A percentile compares a stretch with the other conserved stretches of the same genome.
Conservation (phyloP, 2,329 filamentous ascomycete species). For the Ambrosiella cleistominuta region DNA sequence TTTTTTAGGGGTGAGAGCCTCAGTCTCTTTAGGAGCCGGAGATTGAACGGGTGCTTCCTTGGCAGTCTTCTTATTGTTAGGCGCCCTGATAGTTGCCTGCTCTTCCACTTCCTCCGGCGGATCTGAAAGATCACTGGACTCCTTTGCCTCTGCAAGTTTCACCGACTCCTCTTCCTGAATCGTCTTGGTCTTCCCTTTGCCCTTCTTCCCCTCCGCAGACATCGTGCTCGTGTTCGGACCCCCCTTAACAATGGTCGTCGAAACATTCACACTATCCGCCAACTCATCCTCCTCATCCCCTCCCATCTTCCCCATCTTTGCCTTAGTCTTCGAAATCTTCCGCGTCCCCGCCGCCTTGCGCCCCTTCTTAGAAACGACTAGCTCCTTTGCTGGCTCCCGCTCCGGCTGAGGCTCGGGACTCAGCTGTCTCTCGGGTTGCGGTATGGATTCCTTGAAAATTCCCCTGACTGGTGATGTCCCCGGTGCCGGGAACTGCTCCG, state of each 20-base stretch:
- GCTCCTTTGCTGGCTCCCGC: neutral
- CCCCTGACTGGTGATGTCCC: conserved; percentile 14
- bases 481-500: conserved; percentile 1
- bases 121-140: neutral
- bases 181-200: neutral
- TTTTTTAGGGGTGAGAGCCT: neutral
- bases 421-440: neutral
- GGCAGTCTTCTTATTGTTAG: conserved; percentile 16
- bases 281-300: conserved; percentile 18
- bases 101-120: neutral
- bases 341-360: conserved; percentile 31
- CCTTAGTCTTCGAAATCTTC: conserved; percentile 35
- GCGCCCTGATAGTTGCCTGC: conserved; percentile 5
- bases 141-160: neutral
- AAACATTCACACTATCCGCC: conserved; percentile 25
- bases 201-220: neutral
- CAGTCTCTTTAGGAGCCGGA: neutral
- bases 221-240: neutral
- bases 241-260: conserved; percentile 25
- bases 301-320: conserved; percentile 19
- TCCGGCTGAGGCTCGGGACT: conserved; percentile 13
- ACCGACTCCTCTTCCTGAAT: no score
- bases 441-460: neutral
- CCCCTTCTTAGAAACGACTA: conserved; percentile 35
- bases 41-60: conserved; percentile 1